Percentiles rank a stretch among this genome's conserved stretches.
Evolutionary conservation across 345 rosid species (phyloP).

Genomic region (Pistacia vera): DNA sequence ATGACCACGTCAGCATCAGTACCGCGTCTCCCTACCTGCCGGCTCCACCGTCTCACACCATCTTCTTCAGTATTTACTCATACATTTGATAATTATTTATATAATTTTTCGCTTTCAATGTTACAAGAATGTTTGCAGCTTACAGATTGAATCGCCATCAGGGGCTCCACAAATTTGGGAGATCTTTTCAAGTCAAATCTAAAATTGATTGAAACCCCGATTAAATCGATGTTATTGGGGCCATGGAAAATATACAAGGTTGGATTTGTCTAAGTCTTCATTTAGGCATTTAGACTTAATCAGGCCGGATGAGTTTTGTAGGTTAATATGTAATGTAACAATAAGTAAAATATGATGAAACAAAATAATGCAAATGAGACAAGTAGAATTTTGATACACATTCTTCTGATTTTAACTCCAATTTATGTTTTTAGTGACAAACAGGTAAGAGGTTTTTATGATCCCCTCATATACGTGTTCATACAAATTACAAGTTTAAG

Average conservation of each 20-base stretch:
- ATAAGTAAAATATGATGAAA: slow-evolving; percentile 8
- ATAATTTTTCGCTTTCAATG: slow-evolving; percentile 21
- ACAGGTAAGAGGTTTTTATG: background rate
- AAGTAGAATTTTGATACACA: background rate
- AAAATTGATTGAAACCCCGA: background rate
- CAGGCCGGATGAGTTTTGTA: slow-evolving; percentile 19
- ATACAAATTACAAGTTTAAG: no score
- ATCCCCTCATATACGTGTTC: background rate
- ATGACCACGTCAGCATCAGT: slow-evolving; percentile 21
- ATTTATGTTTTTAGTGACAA: background rate
- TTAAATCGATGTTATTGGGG: no score
- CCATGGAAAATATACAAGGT: no score
- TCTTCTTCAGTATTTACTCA: background rate
- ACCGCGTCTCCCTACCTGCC: slow-evolving; percentile 19
- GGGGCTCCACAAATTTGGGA: slow-evolving; percentile 8
- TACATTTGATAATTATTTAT: background rate
- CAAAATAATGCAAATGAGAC: background rate
- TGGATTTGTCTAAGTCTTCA: background rate
- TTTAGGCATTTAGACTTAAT: background rate
- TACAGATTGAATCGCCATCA: slow-evolving; percentile 11
- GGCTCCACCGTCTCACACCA: slow-evolving; percentile 28
- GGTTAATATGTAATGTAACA: slow-evolving; percentile 2
- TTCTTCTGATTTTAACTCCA: background rate
- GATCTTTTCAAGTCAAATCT: slow-evolving; percentile 13
- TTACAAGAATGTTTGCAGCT: slow-evolving; percentile 25